phyloP scores from a whole-genome alignment of 2,329 filamentous ascomycete species.

The Neofusicoccum sp. region DNA sequence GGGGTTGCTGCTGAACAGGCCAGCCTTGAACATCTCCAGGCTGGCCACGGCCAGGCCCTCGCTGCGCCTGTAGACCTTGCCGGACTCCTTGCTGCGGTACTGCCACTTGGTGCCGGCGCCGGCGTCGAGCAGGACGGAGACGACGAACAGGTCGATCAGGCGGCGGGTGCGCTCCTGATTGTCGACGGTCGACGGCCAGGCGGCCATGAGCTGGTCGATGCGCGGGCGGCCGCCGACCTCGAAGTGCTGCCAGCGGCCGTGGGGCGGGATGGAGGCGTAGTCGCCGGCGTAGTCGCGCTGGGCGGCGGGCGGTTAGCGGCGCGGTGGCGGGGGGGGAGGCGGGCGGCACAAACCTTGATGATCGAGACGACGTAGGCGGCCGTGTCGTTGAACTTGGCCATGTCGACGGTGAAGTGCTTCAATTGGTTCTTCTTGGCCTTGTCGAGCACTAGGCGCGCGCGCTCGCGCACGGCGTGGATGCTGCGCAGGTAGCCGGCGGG shows the following conservation, averaged over 20 bases:
- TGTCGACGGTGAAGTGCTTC: constrained; percentile 84
- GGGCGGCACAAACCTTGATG: constrained; percentile 69
- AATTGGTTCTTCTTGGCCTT: constrained; percentile 76
- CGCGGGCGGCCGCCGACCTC: constrained; percentile 75
- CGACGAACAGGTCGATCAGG: constrained; percentile 72
- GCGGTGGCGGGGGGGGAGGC: not conserved
- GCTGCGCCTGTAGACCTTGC: constrained; percentile 76
- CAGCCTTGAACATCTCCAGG: constrained; percentile 90
- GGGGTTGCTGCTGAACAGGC: constrained; percentile 79
- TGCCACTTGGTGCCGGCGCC: constrained; percentile 88
- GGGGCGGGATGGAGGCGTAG: constrained; percentile 74
- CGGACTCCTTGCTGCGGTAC: constrained; percentile 89
- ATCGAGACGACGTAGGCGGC: constrained; percentile 87
- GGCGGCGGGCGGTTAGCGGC: not conserved
- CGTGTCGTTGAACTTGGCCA: constrained; percentile 78
- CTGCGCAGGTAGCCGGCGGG: constrained; percentile 89
- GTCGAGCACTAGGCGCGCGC: constrained; percentile 69
- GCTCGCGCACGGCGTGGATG: constrained; percentile 81
- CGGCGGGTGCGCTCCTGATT: constrained; percentile 71
- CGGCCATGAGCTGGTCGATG: constrained; percentile 66
- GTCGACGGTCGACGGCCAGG: constrained; percentile 68
- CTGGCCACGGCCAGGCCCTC: constrained; percentile 80
- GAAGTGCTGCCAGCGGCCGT: constrained; percentile 83
- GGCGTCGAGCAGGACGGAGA: constrained; percentile 81
- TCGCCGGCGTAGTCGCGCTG: constrained; percentile 69